These are phyloP conservation scores for Alternaria viburni DNA, from an alignment of 2,329 filamentous ascomycete genomes.

Conservation along the genomic window DNA sequence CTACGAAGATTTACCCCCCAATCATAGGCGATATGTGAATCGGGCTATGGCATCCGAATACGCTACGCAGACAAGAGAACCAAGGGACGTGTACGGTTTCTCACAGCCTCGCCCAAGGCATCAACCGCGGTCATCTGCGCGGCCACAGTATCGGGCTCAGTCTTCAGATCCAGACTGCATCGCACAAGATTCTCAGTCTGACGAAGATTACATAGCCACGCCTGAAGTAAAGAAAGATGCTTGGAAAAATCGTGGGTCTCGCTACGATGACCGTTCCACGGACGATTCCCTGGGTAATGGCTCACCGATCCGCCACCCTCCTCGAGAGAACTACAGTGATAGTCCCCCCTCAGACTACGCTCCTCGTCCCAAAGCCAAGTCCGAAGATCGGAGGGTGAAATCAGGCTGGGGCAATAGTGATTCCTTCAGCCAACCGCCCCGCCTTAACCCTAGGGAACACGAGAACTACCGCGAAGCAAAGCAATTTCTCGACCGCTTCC, in stretches of 20 bases:
- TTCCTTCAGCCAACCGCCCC: constrained; percentile 15
- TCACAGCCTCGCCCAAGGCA: background rate
- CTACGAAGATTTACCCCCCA: background rate
- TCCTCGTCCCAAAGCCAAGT: background rate
- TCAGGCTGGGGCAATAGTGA: constrained; percentile 17
- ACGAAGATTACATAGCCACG: constrained; percentile 11
- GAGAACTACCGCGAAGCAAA: constrained; percentile 14
- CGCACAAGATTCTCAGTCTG: background rate
- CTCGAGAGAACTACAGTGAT: background rate
- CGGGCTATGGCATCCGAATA: constrained; percentile 4
- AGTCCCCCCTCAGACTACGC: background rate
- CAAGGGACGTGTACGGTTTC: background rate
- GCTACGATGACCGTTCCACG: background rate
- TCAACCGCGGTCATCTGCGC: background rate
- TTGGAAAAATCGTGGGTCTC: background rate
- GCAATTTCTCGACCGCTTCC: constrained; percentile 3
- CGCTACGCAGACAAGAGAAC: background rate
- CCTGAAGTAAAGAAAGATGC: background rate
- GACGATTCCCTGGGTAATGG: background rate
- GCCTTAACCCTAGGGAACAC: constrained; percentile 3
- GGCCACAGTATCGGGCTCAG: background rate
- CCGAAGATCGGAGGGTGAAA: constrained; percentile 2
- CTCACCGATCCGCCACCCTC: background rate
- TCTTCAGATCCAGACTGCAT: constrained; percentile 6
- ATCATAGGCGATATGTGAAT: background rate